Percentiles rank a stretch among this genome's conserved stretches.
phyloP scores from a whole-genome alignment of 1,284 basidiomycete species.

The Tremellales sp. region DNA sequence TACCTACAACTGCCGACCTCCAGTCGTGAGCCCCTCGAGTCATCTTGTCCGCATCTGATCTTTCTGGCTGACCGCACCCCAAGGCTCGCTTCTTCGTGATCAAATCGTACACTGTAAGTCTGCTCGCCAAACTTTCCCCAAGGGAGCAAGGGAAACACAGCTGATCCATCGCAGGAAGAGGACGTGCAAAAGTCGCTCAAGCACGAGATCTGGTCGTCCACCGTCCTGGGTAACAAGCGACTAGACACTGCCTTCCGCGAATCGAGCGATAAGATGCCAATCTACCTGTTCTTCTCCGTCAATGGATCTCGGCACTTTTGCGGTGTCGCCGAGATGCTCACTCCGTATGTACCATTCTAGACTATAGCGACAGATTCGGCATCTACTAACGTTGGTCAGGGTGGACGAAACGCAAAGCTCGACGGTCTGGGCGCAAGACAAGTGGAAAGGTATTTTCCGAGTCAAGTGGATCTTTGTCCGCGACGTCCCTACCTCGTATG shows the following conservation, averaged over 20 bases:
- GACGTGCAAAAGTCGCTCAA: constrained; percentile 95
- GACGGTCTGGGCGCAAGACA: constrained; percentile 95
- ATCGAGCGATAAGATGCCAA: constrained; percentile 74
- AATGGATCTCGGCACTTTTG: constrained; percentile 96
- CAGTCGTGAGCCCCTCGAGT: constrained; percentile 34
- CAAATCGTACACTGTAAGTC: constrained; percentile 75
- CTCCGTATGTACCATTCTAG: constrained; percentile 53
- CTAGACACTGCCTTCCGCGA: constrained; percentile 94
- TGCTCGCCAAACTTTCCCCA: neutral
- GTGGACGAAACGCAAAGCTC: constrained; percentile 51
- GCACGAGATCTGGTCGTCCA: constrained; percentile 95
- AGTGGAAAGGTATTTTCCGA: constrained; percentile 97
- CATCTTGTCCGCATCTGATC: neutral
- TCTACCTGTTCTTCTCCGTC: constrained; percentile 94
- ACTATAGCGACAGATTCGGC: neutral
- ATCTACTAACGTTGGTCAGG: constrained; percentile 19
- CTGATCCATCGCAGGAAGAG: constrained; percentile 57
- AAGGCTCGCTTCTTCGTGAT: constrained; percentile 89
- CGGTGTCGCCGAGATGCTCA: constrained; percentile 94
- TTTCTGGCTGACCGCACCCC: constrained; percentile 49
- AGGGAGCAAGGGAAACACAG: neutral
- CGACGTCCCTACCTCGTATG: constrained; percentile 86
- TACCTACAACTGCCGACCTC: constrained; percentile 74
- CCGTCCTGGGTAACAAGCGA: constrained; percentile 90
- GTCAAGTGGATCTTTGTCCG: constrained; percentile 93